Evolutionary conservation across 2,329 filamentous ascomycete species (phyloP).

Genomic region (Orbilia blumenaviensis): DNA sequence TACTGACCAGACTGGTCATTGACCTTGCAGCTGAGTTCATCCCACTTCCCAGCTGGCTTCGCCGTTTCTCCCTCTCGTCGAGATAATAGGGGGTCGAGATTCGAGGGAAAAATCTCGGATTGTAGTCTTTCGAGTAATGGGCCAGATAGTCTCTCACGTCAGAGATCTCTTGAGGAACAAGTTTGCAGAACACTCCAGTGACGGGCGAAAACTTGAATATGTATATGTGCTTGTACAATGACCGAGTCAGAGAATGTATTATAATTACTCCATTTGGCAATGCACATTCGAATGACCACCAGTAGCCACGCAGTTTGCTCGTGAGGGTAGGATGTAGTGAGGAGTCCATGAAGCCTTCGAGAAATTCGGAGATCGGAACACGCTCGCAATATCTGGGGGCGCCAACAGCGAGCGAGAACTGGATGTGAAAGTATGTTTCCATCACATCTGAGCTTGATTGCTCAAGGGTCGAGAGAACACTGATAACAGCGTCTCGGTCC

Average conservation of each 20-base stretch:
- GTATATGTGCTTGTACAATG: constrained; percentile 36
- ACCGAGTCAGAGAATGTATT: constrained; percentile 45
- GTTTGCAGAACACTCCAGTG: constrained; percentile 41
- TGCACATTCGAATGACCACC: constrained; percentile 47
- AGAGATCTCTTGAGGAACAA: constrained; percentile 33
- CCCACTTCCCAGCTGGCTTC: constrained; percentile 6
- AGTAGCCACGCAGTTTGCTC: constrained; percentile 17
- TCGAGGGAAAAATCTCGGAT: constrained; percentile 11
- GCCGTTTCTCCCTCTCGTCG: constrained; percentile 1
- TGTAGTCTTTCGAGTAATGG: neutral
- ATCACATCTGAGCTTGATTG: constrained; percentile 13
- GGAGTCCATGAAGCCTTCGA: constrained; percentile 37
- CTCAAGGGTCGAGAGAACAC: constrained; percentile 23
- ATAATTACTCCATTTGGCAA: constrained; percentile 44
- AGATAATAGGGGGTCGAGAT: neutral
- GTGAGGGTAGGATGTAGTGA: constrained; percentile 18
- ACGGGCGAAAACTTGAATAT: constrained; percentile 47
- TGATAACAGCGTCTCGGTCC: constrained; percentile 30
- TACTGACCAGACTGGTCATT: constrained; percentile 36
- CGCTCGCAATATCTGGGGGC: constrained; percentile 15
- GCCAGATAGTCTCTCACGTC: constrained; percentile 34
- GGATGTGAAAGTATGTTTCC: constrained; percentile 40
- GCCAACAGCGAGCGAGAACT: neutral
- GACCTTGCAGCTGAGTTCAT: constrained; percentile 23
- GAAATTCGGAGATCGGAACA: constrained; percentile 15